Evolutionary conservation across 148 eudicot genomes (phyloP), one percentile per base, ranked within the genome.

Genomic region (Gaultheria prostrata): DNA sequence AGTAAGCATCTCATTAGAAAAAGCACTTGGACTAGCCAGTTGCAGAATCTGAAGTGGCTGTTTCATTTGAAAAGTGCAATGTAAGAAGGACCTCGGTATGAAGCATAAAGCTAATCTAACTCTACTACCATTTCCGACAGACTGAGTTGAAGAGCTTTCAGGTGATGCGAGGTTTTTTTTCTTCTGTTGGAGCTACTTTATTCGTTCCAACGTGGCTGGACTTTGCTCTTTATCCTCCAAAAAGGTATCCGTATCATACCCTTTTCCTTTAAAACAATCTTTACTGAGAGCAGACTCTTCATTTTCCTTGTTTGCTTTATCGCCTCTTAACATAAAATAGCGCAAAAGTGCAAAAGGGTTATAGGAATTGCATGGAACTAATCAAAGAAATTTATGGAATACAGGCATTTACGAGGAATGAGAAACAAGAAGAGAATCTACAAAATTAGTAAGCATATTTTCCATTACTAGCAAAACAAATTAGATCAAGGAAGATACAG

Each of bases 361-460:
- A 1, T 65, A 28, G 72, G 18, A 67, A 12, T 67, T 67, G 11
- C 8, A 28, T 28, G 48, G 48, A 63, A 72, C 30, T 48, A 43
- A 1, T 30, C 24, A 46, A 78, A 51, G 53, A 78, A 78, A 17
- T n/a, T 51, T 11, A 28, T 69, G 15, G 35, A 46, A 32, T n/a
- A 61, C 74, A 32, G 13, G 35, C 77, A 78, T 83, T 57, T 76
- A 57, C 59, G 61, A 75, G 80, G 10, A 8, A 26, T 30, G 28
- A 46, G 57, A 76, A 20, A 45, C 59, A 43, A 24, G 71, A 82
- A 82, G 50, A 56, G 18, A 75, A 57, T 73, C 35, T 57, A 78
- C 76, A 71, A 54, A 79, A 77, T 28, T 78, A 84, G 82, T 50
- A 71, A 53, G 67, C 70, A 33, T 54, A 53, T 43, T n/a, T 77